Base-by-base conservation (phyloP, 2,329 filamentous ascomycete genomes). In the Pseudocercospora pini-densiflorae region DNA sequence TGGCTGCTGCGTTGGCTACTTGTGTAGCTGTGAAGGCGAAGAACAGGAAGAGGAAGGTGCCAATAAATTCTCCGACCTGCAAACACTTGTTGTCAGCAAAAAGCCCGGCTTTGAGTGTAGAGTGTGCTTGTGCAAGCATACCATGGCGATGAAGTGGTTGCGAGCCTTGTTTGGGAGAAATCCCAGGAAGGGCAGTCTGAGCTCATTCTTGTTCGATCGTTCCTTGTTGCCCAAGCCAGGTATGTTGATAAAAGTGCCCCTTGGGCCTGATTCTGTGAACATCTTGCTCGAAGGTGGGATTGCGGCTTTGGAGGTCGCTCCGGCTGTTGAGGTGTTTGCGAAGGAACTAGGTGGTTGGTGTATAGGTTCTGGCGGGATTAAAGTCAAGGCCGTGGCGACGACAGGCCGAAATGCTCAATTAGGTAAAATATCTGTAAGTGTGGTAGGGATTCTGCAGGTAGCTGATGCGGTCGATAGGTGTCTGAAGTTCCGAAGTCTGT, bases 71-170 rank as follows among this genome's bases (percentile, higher is more conserved):
- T 62, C 82, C 83, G 19, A 81, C 55, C 55, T 58, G 19, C 2
- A 10, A 5, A 36, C 6, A 23, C 14, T 16, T 12, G 9, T 2
- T 24, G 49, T 54, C 24, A 54, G 49, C 24, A n/a, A 24, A 16
- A 8, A 29, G 14, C 8, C 7, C 23, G 14, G 49, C 4, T 24
- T 16, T 6, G 14, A 8, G 6, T 29, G 3, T 54, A 8, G 8
- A 0, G 10, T 21, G 24, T 55, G 16, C 4, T 33, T 33, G 16
- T 16, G 27, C 12, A 21, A 12, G 31, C 55, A 58, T 24, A 58
- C 64, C 76, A 81, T 81, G 63, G 81, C 80, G 66, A 84, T 77
- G 70, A 83, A 73, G 63, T 84, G 75, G 71, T 83, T 80, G 65
- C 78, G 76, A 45, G 74, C 57, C 62, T 71, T 76, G 68, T 83